Percentiles rank a stretch among this genome's conserved stretches.
Conservation (phyloP, 2,329 filamentous ascomycete species). For the Byssothecium circinans region DNA sequence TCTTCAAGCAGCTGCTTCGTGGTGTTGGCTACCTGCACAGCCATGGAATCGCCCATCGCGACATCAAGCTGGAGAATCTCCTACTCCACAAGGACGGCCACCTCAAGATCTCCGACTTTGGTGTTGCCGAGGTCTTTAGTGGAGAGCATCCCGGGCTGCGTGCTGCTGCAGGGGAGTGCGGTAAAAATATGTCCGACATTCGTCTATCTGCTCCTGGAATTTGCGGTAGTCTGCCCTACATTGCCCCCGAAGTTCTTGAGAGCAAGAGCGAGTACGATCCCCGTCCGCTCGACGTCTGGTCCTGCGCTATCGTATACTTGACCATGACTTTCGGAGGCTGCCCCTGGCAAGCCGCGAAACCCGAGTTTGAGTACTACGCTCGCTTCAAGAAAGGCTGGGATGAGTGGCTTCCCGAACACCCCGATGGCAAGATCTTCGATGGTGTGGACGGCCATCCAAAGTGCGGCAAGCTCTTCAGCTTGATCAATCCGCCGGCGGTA, state of each 20-base stretch:
- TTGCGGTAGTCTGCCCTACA: constrained; percentile 83
- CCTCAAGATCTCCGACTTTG: constrained; percentile 90
- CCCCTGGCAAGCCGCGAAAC: constrained; percentile 72
- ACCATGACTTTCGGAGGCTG: constrained; percentile 72
- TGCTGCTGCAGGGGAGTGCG: constrained; percentile 72
- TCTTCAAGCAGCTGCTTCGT: constrained; percentile 87
- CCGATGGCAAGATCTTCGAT: constrained; percentile 56
- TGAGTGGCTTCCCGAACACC: constrained; percentile 63
- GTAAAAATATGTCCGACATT: constrained; percentile 69
- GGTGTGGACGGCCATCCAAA: constrained; percentile 63
- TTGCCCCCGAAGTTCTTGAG: constrained; percentile 79
- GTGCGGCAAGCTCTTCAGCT: constrained; percentile 65
- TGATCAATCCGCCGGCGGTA: constrained; percentile 66
- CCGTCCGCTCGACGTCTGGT: constrained; percentile 82
- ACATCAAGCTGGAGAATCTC: constrained; percentile 88
- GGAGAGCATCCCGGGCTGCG: constrained; percentile 79
- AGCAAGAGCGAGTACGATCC: constrained; percentile 72
- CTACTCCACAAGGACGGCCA: constrained; percentile 77
- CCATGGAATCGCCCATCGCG: constrained; percentile 85
- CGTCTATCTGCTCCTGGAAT: constrained; percentile 76
- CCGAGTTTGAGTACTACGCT: constrained; percentile 60
- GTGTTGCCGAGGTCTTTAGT: constrained; percentile 82
- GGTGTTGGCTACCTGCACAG: constrained; percentile 80
- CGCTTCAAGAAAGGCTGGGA: constrained; percentile 69
- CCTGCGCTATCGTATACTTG: constrained; percentile 79